These are phyloP conservation scores for Venturia asperata DNA, from an alignment of 2,329 filamentous ascomycete genomes.

Conservation along the genomic window DNA sequence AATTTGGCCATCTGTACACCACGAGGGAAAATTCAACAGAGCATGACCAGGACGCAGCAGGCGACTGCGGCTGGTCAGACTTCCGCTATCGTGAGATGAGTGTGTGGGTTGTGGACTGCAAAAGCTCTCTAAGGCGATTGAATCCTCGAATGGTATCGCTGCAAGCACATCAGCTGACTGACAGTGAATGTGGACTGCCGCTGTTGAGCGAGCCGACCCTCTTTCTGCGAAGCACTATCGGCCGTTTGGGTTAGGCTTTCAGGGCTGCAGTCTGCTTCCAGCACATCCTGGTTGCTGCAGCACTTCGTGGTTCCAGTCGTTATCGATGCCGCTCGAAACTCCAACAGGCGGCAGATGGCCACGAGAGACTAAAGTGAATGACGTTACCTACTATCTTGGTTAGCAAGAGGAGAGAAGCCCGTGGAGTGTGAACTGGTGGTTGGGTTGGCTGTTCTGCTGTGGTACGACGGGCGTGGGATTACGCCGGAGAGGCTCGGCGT, in stretches of 20 bases:
- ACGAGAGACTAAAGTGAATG: neutral
- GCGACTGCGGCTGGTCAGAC: constrained; percentile 2
- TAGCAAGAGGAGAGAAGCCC: neutral
- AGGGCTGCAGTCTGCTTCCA: constrained; percentile 8
- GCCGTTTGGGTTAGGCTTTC: neutral
- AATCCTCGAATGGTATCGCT: neutral
- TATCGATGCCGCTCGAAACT: neutral
- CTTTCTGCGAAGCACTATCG: neutral
- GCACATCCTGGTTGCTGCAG: neutral
- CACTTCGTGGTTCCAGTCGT: constrained; percentile 1
- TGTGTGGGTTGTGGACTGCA: constrained; percentile 10
- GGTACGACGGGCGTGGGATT: neutral
- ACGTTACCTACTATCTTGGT: neutral
- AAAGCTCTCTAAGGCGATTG: neutral
- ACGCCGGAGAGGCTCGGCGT: constrained; percentile 1
- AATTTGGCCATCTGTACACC: constrained; percentile 5
- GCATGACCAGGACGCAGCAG: constrained; percentile 16
- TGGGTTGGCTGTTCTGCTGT: neutral
- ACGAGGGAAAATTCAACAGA: constrained; percentile 13
- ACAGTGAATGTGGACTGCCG: neutral
- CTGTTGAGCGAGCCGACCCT: constrained; percentile 5
- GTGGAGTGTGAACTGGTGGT: neutral
- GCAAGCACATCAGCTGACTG: neutral
- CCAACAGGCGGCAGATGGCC: neutral
- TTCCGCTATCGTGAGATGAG: constrained; percentile 11